Evolutionary conservation across 306 rosid species (phyloP).

Genomic region (Arachis stenosperma): DNA sequence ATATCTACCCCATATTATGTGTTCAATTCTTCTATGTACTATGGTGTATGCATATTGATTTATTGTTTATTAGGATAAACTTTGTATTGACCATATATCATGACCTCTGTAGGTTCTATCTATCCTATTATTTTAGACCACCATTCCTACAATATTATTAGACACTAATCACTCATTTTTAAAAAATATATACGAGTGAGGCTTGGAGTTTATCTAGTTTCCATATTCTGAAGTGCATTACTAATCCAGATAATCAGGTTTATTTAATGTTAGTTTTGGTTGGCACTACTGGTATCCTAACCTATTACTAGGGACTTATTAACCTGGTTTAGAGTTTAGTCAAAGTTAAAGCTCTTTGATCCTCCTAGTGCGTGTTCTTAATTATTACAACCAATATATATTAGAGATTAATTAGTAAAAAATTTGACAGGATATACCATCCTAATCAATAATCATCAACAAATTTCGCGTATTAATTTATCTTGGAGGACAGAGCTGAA

Average conservation of each 20-base stretch:
- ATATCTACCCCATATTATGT: conserved; percentile 24
- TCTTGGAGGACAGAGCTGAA: neutral
- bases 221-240: conserved; percentile 42
- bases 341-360: too few species aligned
- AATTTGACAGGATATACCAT: neutral
- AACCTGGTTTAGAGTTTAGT: too few species aligned
- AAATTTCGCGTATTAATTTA: too few species aligned
- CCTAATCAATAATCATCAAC: neutral
- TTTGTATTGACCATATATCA: conserved; percentile 40
- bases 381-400: neutral
- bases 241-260: neutral
- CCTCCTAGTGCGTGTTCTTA: neutral
- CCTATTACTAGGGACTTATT: too few species aligned
- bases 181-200: conserved; percentile 53
- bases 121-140: conserved; percentile 6
- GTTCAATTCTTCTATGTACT: conserved; percentile 32
- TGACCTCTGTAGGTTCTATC: conserved; percentile 21
- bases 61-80: conserved; percentile 43
- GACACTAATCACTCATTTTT: conserved; percentile 45
- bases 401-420: neutral
- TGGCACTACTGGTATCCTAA: too few species aligned
- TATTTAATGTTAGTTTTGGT: too few species aligned
- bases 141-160: neutral
- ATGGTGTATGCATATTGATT: conserved; percentile 40
- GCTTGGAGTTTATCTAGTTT: conserved; percentile 62